Evolutionary conservation across 352 stramenopile genomes (phyloP).

Genomic region (Globisporangium paddicum): DNA sequence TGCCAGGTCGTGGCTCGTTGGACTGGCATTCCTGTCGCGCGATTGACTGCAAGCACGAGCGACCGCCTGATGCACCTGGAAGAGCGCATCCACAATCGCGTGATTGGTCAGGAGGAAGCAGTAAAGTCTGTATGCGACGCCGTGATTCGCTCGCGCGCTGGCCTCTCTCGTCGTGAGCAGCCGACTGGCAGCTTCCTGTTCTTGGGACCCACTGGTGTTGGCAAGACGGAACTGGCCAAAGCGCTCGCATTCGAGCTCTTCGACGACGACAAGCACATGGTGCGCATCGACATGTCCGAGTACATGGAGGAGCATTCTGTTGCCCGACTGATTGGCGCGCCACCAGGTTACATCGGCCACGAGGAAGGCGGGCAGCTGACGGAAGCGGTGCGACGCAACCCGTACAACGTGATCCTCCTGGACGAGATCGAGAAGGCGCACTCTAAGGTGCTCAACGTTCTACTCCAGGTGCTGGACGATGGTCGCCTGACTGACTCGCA

Average conservation of each 20-base stretch:
- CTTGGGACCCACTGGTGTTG: conserved; percentile 93
- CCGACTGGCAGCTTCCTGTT: conserved; percentile 96
- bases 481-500: conserved; percentile 96
- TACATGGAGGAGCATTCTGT: conserved; percentile 98
- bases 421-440: conserved; percentile 99
- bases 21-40: conserved; percentile 88
- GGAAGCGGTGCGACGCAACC: conserved; percentile 92
- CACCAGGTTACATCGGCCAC: conserved; percentile 95
- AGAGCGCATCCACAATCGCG: conserved; percentile 84
- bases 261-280: conserved; percentile 93
- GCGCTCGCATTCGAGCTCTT: conserved; percentile 94
- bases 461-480: conserved; percentile 98
- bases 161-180: conserved; percentile 79
- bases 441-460: conserved; percentile 93
- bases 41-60: conserved; percentile 72
- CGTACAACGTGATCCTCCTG: conserved; percentile 96
- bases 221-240: conserved; percentile 95
- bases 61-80: conserved; percentile 82
- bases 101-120: conserved; percentile 94
- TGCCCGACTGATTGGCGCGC: conserved; percentile 89
- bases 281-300: conserved; percentile 97
- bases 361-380: conserved; percentile 96
- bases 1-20: conserved; percentile 87
- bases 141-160: conserved; percentile 91
- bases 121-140: conserved; percentile 90